Percentiles rank a stretch among this genome's conserved stretches.
Conservation (phyloP, 2,329 filamentous ascomycete genomes). For the Fonsecaea multimorphosa region DNA sequence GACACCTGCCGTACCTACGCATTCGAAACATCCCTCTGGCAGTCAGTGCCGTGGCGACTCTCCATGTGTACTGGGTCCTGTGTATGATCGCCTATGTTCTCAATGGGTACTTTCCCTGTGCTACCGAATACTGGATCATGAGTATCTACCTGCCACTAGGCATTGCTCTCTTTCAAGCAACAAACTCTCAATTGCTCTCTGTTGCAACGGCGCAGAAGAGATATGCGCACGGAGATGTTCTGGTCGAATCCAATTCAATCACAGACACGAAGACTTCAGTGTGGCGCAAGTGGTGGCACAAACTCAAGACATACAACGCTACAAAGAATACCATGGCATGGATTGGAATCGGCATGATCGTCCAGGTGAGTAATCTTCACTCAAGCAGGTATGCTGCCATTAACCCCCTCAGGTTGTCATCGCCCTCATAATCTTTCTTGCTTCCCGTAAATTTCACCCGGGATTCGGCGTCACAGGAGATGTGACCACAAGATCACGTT, state of each 20-base stretch:
- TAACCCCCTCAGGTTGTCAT: conserved; percentile 58
- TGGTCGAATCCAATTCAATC: conserved; percentile 2
- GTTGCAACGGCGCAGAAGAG: conserved; percentile 61
- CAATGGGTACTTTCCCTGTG: conserved; percentile 53
- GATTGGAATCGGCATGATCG: conserved; percentile 60
- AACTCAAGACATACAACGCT: conserved; percentile 53
- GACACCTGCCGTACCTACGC: conserved; percentile 46
- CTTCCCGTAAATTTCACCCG: conserved; percentile 69
- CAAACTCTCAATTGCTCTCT: conserved; percentile 66
- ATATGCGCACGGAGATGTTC: conserved; percentile 27
- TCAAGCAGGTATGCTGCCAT: neutral
- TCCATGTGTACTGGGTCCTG: conserved; percentile 49
- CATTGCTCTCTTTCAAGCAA: conserved; percentile 70
- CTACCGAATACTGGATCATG: conserved; percentile 71
- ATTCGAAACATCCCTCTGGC: conserved; percentile 49
- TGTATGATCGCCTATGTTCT: conserved; percentile 47
- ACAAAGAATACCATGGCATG: conserved; percentile 57
- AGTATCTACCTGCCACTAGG: conserved; percentile 68
- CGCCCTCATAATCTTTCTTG: conserved; percentile 65
- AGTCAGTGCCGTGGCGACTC: conserved; percentile 45
- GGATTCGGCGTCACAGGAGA: conserved; percentile 52
- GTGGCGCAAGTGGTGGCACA: conserved; percentile 44
- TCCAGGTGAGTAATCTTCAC: conserved; percentile 57
- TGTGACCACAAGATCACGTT: conserved; percentile 52
- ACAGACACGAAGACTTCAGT: conserved; percentile 38